Evolutionary conservation across 2,329 filamentous ascomycete species (phyloP), one percentile per base, ranked within the genome.

Genomic region (Penicillium italicum): DNA sequence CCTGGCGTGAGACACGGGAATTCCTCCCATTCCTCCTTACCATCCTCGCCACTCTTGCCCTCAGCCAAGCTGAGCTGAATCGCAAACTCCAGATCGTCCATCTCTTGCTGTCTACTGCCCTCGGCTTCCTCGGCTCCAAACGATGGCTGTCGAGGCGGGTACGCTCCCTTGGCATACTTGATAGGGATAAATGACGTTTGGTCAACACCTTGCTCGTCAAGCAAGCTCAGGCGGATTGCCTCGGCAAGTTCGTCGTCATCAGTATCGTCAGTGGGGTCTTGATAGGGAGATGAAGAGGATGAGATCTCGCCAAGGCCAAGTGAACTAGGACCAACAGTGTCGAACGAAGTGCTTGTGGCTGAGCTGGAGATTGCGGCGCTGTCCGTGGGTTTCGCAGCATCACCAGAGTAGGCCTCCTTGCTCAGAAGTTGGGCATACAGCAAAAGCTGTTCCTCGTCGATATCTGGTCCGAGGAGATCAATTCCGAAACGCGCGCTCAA

Each of bases 401-500:
- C 82, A 24, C 72, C 75, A 45, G 78, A 77, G 45, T 80, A 75
- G 8, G 78, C 74, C 64, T 87, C 85, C 66, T 86, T 79, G 47
- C 83, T 86, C 34, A 87, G 69, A 69, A 87, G 76, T 14, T 81
- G 79, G 8, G 85, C 85, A 67, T 86, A 87, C 2, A 83, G 82
- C 24, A 87, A 65, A 47, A 85, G 77, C 61, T 87, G 82, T 51
- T 87, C 85, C 62, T 87, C 84, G 55, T 74, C 81, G 3, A 79
- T 76, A 50, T 78, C 80, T 2, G 77, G 76, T 0, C 79, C 82
- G 2, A 87, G 73, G 10, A 97, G 75, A 33, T 91, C 90, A 2
- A 94, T 85, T 6, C 94, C 94, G 66, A 96, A 99, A 34, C 93
- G 85, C 30, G 84, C 86, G 34, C 85, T 87, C 26, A 97, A 79